These are phyloP conservation scores for Irpex rosettiformis DNA, from an alignment of 1,284 basidiomycete species.

Conservation along the genomic window DNA sequence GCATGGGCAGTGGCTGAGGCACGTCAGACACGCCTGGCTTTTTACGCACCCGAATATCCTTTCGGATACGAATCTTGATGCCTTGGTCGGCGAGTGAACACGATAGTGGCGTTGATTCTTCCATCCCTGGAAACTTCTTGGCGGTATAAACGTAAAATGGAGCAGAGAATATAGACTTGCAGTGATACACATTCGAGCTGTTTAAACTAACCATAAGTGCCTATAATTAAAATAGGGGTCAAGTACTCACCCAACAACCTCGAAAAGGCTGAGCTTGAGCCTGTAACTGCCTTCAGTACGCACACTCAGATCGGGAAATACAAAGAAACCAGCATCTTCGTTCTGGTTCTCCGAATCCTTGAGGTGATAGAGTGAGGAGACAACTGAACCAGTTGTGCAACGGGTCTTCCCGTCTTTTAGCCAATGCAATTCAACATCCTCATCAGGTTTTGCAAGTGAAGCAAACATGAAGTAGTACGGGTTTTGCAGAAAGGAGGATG, in stretches of 20 bases:
- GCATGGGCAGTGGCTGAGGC: conserved; percentile 22
- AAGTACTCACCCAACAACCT: conserved; percentile 83
- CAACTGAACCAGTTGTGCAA: conserved; percentile 86
- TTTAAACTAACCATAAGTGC: neutral
- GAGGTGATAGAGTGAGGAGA: conserved; percentile 91
- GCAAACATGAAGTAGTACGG: conserved; percentile 97
- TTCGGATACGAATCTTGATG: conserved; percentile 89
- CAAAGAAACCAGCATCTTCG: conserved; percentile 87
- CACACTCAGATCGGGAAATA: conserved; percentile 85
- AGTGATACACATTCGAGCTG: conserved; percentile 49
- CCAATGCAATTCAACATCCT: conserved; percentile 91
- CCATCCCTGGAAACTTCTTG: conserved; percentile 94
- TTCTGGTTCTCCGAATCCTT: conserved; percentile 86
- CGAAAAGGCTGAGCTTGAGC: conserved; percentile 88
- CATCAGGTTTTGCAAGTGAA: conserved; percentile 80
- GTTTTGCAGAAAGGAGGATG: conserved; percentile 74
- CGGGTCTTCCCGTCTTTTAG: conserved; percentile 91
- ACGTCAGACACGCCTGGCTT: conserved; percentile 43
- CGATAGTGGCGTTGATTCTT: conserved; percentile 86
- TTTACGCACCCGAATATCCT: conserved; percentile 81
- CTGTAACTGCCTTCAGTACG: conserved; percentile 86
- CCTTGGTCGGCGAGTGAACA: conserved; percentile 89
- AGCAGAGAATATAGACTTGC: conserved; percentile 83
- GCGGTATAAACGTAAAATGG: conserved; percentile 91
- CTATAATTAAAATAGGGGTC: neutral